A percentile compares a stretch with the other conserved stretches of the same genome.
These are phyloP conservation scores for Dactylonectria macrodidyma DNA, from an alignment of 2,329 filamentous ascomycete species.

Conservation along the genomic window DNA sequence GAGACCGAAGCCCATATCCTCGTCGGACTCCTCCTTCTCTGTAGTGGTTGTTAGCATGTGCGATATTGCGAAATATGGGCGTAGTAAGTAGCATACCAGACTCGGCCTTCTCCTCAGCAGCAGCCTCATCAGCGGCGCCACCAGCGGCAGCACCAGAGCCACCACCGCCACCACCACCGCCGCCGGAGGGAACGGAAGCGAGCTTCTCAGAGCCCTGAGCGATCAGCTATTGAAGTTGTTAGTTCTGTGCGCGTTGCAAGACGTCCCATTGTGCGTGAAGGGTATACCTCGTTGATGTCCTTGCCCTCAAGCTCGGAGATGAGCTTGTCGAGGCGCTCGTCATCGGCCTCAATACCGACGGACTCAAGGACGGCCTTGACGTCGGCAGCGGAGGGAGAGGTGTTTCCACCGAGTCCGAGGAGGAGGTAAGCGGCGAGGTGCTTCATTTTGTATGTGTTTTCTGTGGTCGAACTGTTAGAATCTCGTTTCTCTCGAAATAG, in stretches of 20 bases:
- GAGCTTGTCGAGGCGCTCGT: conserved; percentile 88
- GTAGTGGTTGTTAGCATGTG: conserved; percentile 23
- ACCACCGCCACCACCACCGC: conserved; percentile 80
- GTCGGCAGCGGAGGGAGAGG: conserved; percentile 86
- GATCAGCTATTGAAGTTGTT: conserved; percentile 78
- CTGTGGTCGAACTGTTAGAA: conserved; percentile 46
- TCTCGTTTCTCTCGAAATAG: not conserved
- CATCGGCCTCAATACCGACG: conserved; percentile 95
- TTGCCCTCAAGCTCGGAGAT: conserved; percentile 93
- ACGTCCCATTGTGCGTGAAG: not conserved
- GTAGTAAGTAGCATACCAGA: conserved; percentile 51
- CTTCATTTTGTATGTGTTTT: conserved; percentile 87
- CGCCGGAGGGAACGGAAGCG: conserved; percentile 96
- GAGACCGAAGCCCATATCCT: conserved; percentile 84
- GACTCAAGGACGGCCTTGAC: conserved; percentile 91
- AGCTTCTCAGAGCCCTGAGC: conserved; percentile 92
- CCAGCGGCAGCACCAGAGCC: conserved; percentile 78
- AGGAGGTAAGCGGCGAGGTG: conserved; percentile 99
- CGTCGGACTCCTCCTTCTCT: conserved; percentile 72
- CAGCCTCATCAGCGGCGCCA: conserved; percentile 77
- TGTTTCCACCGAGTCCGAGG: conserved; percentile 93
- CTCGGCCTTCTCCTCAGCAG: conserved; percentile 85
- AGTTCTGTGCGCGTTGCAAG: conserved; percentile 28
- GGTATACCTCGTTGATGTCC: conserved; percentile 89
- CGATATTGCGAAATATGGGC: not conserved